A percentile compares a stretch with the other conserved stretches of the same genome.
Conservation (phyloP, 306 rosid species). For the Ziziphus jujuba region DNA sequence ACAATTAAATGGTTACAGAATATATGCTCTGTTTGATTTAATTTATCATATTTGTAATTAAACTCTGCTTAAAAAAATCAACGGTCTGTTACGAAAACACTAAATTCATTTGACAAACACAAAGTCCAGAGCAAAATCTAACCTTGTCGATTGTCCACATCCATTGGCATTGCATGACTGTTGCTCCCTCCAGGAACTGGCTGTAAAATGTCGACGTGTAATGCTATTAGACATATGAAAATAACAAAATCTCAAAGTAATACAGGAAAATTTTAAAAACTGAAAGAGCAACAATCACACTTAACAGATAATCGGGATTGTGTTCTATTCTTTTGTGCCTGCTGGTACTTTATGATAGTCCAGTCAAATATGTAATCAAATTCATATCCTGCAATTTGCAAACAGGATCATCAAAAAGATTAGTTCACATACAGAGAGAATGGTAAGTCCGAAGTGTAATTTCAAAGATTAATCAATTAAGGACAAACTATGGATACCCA, state of each 20-base stretch:
- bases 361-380: slow-evolving; percentile 87
- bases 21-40: background rate
- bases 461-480: background rate
- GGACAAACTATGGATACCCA: background rate
- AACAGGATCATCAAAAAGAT: slow-evolving; percentile 9
- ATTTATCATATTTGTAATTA: background rate
- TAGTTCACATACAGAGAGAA: background rate
- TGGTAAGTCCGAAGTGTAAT: background rate
- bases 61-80: background rate
- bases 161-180: slow-evolving; percentile 51
- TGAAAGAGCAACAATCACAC: slow-evolving; percentile 32
- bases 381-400: slow-evolving; percentile 64
- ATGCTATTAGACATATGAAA: slow-evolving; percentile 24
- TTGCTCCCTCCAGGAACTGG: slow-evolving; percentile 58
- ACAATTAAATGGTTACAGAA: background rate
- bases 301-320: slow-evolving; percentile 56
- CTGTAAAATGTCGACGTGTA: slow-evolving; percentile 43
- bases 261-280: background rate
- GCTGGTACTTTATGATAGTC: slow-evolving; percentile 87
- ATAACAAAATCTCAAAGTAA: slow-evolving; percentile 8
- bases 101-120: background rate
- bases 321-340: slow-evolving; percentile 69
- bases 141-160: slow-evolving; percentile 68
- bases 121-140: slow-evolving; percentile 20
- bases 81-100: background rate